Evolutionary conservation across 345 rosid species (phyloP).

Genomic region (Eucalyptus victrix): DNA sequence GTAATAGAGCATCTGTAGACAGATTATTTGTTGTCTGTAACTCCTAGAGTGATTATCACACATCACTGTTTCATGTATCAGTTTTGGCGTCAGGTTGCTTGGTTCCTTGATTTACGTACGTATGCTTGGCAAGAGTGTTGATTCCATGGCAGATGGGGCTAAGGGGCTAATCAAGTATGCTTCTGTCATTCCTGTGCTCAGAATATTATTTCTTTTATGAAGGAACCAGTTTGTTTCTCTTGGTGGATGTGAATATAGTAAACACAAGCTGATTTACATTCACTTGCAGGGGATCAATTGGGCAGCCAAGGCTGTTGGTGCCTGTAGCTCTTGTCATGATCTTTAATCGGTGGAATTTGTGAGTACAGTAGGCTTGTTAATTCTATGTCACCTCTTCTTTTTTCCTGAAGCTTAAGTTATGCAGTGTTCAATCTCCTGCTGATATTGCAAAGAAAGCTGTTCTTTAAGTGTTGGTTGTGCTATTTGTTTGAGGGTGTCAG

Average conservation of each 20-base stretch:
- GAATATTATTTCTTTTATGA: neutral
- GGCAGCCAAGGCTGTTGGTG: slow-evolving; percentile 79
- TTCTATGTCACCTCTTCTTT: neutral
- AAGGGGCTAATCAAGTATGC: slow-evolving; percentile 69
- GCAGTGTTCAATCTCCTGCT: neutral
- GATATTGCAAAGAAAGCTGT: neutral
- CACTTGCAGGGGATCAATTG: slow-evolving; percentile 64
- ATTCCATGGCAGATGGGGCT: slow-evolving; percentile 80
- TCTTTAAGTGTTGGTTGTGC: neutral
- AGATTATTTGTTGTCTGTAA: neutral
- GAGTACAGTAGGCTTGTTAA: slow-evolving; percentile 1
- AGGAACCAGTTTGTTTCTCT: neutral
- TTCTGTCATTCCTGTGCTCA: neutral
- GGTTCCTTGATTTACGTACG: slow-evolving; percentile 72
- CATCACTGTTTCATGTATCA: slow-evolving; percentile 3
- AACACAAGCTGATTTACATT: neutral
- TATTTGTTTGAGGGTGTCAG: neutral
- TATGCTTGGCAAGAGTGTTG: slow-evolving; percentile 81
- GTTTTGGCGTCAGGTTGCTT: slow-evolving; percentile 71
- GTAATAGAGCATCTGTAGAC: neutral
- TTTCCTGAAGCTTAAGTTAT: neutral
- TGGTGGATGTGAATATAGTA: neutral
- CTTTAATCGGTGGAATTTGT: slow-evolving; percentile 80
- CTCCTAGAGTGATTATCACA: neutral
- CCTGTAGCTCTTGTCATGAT: slow-evolving; percentile 90